Percentiles rank a stretch among this genome's conserved stretches.
These are phyloP conservation scores for Sclerotiophoma versabilis DNA, from an alignment of 2,329 filamentous ascomycete genomes.

Conservation along the genomic window DNA sequence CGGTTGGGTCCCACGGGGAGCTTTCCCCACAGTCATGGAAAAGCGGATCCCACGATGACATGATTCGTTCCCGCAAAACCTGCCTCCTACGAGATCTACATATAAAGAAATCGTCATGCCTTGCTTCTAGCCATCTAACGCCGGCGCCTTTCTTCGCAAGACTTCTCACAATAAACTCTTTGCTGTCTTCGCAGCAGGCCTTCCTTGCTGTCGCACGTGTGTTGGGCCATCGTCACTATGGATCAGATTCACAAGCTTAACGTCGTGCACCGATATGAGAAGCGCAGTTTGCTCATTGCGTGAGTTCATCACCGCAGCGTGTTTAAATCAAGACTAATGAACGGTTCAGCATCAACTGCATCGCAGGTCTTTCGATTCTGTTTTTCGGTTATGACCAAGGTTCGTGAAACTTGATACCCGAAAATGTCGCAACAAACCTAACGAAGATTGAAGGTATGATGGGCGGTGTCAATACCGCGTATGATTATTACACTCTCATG, in stretches of 20 bases:
- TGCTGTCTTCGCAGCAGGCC: not conserved
- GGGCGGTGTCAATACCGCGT: constrained; percentile 44
- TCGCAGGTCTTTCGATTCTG: constrained; percentile 40
- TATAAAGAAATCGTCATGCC: constrained; percentile 6
- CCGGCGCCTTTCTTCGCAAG: not conserved
- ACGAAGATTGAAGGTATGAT: constrained; percentile 33
- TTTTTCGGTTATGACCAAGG: constrained; percentile 41
- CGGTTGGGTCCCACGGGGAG: constrained; percentile 3
- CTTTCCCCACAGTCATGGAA: constrained; percentile 5
- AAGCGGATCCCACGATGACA: constrained; percentile 5
- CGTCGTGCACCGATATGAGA: constrained; percentile 36
- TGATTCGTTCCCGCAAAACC: constrained; percentile 7
- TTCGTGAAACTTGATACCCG: not conserved
- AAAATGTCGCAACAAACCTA: not conserved
- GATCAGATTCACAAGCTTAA: constrained; percentile 36
- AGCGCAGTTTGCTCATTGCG: constrained; percentile 38
- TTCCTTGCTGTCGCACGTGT: not conserved
- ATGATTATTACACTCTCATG: constrained; percentile 42
- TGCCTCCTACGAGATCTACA: constrained; percentile 1
- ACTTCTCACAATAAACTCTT: not conserved
- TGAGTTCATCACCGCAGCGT: not conserved
- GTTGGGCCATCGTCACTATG: constrained; percentile 16
- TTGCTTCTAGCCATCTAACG: not conserved
- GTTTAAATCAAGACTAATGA: not conserved
- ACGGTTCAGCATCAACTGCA: constrained; percentile 32